phyloP scores from a whole-genome alignment of 805 yeast species.

The Myxozyma monticola region DNA sequence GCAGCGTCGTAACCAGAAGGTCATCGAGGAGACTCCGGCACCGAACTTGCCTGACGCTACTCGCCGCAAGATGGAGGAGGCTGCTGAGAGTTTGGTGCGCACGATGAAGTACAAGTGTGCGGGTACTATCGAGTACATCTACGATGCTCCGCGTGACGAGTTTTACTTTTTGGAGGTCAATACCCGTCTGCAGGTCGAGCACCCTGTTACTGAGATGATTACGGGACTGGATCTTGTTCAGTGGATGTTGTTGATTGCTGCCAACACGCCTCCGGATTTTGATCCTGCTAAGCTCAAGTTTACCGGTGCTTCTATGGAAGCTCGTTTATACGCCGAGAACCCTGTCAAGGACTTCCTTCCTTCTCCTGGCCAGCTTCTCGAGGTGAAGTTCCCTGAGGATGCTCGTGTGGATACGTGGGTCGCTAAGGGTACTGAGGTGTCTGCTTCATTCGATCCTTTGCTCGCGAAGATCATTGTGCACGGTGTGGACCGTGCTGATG shows the following conservation, averaged over 20 bases:
- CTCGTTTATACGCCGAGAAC: constrained; percentile 93
- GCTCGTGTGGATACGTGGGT: constrained; percentile 97
- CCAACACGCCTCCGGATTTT: constrained; percentile 83
- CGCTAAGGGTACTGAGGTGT: constrained; percentile 76
- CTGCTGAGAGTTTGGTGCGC: constrained; percentile 81
- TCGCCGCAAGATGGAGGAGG: constrained; percentile 68
- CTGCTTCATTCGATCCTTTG: constrained; percentile 93
- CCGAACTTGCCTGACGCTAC: constrained; percentile 85
- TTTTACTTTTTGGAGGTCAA: constrained; percentile 95
- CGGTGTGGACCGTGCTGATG: constrained; percentile 85
- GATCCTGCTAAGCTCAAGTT: constrained; percentile 52
- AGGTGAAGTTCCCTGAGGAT: constrained; percentile 81
- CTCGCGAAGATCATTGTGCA: constrained; percentile 94
- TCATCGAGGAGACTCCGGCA: constrained; percentile 97
- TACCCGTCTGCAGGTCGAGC: constrained; percentile 96
- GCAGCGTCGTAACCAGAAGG: constrained; percentile 95
- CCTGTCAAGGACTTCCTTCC: constrained; percentile 95
- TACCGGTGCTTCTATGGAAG: constrained; percentile 94
- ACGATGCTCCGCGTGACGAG: constrained; percentile 80
- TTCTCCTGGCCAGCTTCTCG: constrained; percentile 90
- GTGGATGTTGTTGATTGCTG: constrained; percentile 94
- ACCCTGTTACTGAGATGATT: constrained; percentile 93
- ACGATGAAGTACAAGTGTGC: constrained; percentile 91
- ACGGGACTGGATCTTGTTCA: constrained; percentile 94
- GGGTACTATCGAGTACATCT: constrained; percentile 95